A percentile compares a stretch with the other conserved stretches of the same genome.
Evolutionary conservation across 768 basidiomycete species (phyloP).

Genomic region (Boletus tomentosulus): DNA sequence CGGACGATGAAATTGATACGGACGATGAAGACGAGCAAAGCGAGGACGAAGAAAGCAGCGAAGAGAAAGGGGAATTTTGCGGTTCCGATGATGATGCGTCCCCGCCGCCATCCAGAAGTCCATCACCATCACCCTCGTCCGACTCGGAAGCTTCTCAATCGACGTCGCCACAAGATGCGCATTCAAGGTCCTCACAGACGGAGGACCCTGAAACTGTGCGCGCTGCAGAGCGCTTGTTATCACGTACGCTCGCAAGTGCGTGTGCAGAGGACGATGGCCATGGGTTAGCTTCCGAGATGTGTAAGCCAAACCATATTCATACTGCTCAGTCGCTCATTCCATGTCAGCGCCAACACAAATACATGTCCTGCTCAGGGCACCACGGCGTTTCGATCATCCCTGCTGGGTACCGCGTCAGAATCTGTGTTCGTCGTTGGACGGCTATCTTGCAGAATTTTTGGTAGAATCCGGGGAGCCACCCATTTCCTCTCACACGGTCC

Average conservation of each 20-base stretch:
- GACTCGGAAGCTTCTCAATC: constrained; percentile 24
- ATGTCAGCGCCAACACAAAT: constrained; percentile 43
- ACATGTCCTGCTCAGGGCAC: constrained; percentile 45
- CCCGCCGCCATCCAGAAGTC: constrained; percentile 23
- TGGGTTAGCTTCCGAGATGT: constrained; percentile 40
- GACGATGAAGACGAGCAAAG: constrained; percentile 9
- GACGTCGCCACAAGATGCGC: constrained; percentile 9
- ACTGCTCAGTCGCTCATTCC: not conserved
- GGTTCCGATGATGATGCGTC: constrained; percentile 10
- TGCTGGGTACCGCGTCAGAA: constrained; percentile 47
- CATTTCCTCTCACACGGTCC: constrained; percentile 14
- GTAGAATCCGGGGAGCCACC: constrained; percentile 16
- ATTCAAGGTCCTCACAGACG: constrained; percentile 6
- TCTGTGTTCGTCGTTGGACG: constrained; percentile 35
- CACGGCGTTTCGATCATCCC: constrained; percentile 44
- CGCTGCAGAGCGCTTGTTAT: constrained; percentile 39
- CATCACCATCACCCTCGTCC: constrained; percentile 19
- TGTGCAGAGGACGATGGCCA: constrained; percentile 38
- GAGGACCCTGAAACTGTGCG: constrained; percentile 34
- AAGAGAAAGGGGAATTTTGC: constrained; percentile 7
- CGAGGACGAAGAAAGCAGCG: constrained; percentile 6
- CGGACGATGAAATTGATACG: constrained; percentile 1
- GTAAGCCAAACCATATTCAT: constrained; percentile 18
- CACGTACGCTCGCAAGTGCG: constrained; percentile 42
- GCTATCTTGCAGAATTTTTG: constrained; percentile 33